A percentile compares a stretch with the other conserved stretches of the same genome.
phyloP scores from a whole-genome alignment of 192 early-diverging fungal genomes.

The Coemansia sp. region DNA sequence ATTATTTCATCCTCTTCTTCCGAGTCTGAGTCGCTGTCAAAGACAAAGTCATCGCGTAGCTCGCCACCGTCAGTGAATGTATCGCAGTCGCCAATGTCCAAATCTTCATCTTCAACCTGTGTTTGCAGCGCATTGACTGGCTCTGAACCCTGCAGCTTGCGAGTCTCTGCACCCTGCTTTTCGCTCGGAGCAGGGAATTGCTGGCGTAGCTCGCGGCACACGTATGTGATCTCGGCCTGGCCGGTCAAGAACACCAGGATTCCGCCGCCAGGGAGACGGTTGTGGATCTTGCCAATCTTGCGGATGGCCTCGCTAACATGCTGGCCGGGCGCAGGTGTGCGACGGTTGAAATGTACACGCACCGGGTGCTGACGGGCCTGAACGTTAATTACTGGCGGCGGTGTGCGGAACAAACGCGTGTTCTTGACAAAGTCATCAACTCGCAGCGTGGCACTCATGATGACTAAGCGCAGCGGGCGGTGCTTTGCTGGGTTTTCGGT shows the following conservation, averaged over 20 bases:
- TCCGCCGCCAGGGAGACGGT: slow-evolving; percentile 85
- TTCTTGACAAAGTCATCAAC: slow-evolving; percentile 95
- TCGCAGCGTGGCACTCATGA: slow-evolving; percentile 98
- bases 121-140: slow-evolving; percentile 46
- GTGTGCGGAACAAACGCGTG: slow-evolving; percentile 66
- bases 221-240: slow-evolving; percentile 84
- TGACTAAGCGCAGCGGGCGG: slow-evolving; percentile 86
- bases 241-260: slow-evolving; percentile 96
- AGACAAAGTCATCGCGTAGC: slow-evolving; percentile 31
- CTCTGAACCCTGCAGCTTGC: not conserved
- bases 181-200: slow-evolving; percentile 59
- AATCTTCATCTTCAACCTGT: slow-evolving; percentile 55
- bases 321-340: slow-evolving; percentile 78
- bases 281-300: slow-evolving; percentile 94
- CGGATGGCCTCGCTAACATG: slow-evolving; percentile 86
- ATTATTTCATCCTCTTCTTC: slow-evolving; percentile 56
- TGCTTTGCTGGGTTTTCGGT: slow-evolving; percentile 37
- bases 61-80: slow-evolving; percentile 44
- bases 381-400: slow-evolving; percentile 88
- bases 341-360: slow-evolving; percentile 86
- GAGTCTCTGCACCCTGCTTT: not conserved
- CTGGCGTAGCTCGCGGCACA: slow-evolving; percentile 73
- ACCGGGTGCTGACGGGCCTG: slow-evolving; percentile 91
- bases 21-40: slow-evolving; percentile 59
- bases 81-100: slow-evolving; percentile 51